Base-by-base conservation (phyloP, 1,139 yeast species). In the Schwanniomyces etchellsii region DNA sequence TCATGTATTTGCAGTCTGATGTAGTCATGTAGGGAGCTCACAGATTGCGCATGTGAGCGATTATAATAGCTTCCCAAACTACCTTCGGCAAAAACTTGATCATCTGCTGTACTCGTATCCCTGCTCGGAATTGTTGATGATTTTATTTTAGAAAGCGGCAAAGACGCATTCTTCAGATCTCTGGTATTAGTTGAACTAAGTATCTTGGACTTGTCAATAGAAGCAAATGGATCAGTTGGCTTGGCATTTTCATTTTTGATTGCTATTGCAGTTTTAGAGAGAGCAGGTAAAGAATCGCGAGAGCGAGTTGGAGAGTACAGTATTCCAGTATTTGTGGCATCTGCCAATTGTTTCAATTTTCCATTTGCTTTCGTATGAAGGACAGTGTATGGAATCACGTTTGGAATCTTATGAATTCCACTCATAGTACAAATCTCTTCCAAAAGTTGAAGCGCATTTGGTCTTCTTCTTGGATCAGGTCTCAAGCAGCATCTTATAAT, bases 401-500 rank as follows among this genome's bases (percentile, higher is more conserved):
- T 69, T 2, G 93, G 91, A 14, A 76, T 63, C 12, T 70, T 66
- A 2, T 57, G 45, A 20, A 46, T 45, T 11, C 73, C 71, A 59
- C 73, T 69, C 74, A 82, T 74, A 26, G 68, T 54, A 40, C 84
- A 76, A 12, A 88, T 57, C 50, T 85, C 94, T 36, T 71, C 74
- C 37, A 84, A 53, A 16, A 89, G 75, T 47, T 81, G 89, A 30
- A 71, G 74, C 2, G 80, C 78, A 42, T 75, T 78, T 4, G 94
- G 94, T 48, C 94, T 70, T 37, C 76, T 62, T 33, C 76, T 63
- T 2, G 91, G 91, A 50, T 81, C 79, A 34, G 73, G 81, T 36
- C 81, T 67, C 30, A 83, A 57, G 58, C 85, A 68, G 29, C 79
- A 71, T 35, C 71, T 65, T 28, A 82, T 76, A 28, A 82, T 52